Percentiles rank a stretch among this genome's conserved stretches.
Evolutionary conservation across 129 eudicot genomes (phyloP).

Genomic region (Kitagawia praeruptora): DNA sequence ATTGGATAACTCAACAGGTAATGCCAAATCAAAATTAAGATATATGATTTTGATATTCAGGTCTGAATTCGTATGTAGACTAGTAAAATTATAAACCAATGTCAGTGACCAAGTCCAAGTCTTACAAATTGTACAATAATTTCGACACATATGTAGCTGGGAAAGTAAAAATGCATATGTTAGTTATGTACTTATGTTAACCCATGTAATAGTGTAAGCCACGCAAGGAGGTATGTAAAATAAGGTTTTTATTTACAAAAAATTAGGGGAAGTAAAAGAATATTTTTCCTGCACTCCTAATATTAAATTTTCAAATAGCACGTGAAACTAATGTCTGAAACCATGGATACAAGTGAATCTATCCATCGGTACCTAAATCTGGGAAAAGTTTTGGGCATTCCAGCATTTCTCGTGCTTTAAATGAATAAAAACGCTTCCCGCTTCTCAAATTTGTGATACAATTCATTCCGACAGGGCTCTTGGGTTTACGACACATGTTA

Average conservation of each 20-base stretch:
- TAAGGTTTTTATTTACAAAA: not conserved
- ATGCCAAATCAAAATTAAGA: too few relatives aligned
- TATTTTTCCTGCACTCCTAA: not conserved
- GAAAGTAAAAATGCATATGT: not conserved
- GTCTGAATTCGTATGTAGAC: not conserved
- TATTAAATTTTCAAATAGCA: not conserved
- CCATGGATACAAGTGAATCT: not conserved
- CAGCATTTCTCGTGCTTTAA: not conserved
- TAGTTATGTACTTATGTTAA: too few relatives aligned
- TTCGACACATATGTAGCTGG: not conserved
- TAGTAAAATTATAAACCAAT: not conserved
- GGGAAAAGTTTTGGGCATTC: not conserved
- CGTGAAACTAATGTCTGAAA: not conserved
- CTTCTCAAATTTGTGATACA: not conserved
- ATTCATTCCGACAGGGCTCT: too few relatives aligned
- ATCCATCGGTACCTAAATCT: not conserved
- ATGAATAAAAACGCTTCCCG: not conserved
- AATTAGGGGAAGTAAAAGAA: not conserved
- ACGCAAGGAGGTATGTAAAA: not conserved
- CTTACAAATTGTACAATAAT: not conserved
- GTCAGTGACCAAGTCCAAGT: not conserved
- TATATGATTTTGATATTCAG: not conserved
- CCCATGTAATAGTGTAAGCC: not conserved
- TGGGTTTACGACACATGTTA: too few relatives aligned
- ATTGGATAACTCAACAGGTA: not conserved